Conservation (phyloP, 2,329 filamentous ascomycete species). For the Acrocalymma vagum region DNA sequence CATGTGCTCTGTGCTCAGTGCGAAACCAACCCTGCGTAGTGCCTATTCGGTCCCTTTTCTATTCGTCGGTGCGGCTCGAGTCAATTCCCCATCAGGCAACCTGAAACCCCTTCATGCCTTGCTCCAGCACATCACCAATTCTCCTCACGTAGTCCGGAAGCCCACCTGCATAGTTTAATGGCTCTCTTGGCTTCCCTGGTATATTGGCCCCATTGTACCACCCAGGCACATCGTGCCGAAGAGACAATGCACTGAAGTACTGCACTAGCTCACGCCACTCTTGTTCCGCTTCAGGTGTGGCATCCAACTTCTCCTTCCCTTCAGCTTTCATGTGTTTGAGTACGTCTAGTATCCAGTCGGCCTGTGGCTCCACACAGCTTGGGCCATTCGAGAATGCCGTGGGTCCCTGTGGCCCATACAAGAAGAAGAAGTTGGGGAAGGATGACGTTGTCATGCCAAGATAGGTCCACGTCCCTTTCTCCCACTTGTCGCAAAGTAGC, state of each 20-base stretch:
- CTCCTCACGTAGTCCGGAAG: slow-evolving; percentile 12
- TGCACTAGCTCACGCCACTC: slow-evolving; percentile 40
- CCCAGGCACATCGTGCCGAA: slow-evolving; percentile 8
- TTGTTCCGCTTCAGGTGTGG: slow-evolving; percentile 44
- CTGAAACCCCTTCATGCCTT: slow-evolving; percentile 15
- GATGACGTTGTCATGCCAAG: slow-evolving; percentile 46
- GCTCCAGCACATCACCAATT: slow-evolving; percentile 10
- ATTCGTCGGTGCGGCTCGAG: no score
- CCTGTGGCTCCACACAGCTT: slow-evolving; percentile 48
- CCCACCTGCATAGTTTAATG: slow-evolving; percentile 15
- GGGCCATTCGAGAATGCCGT: slow-evolving; percentile 54
- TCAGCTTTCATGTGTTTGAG: slow-evolving; percentile 40
- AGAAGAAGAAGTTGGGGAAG: slow-evolving; percentile 44
- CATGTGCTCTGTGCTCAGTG: slow-evolving; percentile 22
- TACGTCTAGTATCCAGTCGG: slow-evolving; percentile 48
- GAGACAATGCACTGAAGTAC: slow-evolving; percentile 2
- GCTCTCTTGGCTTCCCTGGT: slow-evolving; percentile 17
- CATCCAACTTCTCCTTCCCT: slow-evolving; percentile 41
- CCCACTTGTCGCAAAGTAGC: slow-evolving; percentile 31
- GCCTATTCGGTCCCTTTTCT: no score
- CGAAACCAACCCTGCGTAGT: neutral
- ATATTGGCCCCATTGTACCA: slow-evolving; percentile 21
- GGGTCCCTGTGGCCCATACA: slow-evolving; percentile 52
- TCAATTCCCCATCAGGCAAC: slow-evolving; percentile 7
- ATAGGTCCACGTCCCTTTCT: slow-evolving; percentile 42